Evolutionary conservation across 2,329 filamentous ascomycete genomes (phyloP).

Genomic region (Nothopassalora personata): DNA sequence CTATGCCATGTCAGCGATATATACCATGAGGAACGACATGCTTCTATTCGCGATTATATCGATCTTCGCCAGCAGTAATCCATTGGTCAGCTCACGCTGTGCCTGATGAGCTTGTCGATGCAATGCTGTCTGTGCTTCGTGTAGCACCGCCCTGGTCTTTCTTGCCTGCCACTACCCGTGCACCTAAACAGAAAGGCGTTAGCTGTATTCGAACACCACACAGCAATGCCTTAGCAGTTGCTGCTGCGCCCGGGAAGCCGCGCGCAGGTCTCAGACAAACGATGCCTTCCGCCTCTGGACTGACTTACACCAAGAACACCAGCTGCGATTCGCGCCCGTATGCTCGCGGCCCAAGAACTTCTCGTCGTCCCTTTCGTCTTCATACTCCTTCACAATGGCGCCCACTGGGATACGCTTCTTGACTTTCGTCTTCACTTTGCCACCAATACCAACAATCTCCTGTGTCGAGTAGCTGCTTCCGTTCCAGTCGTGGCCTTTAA

Average conservation of each 20-base stretch:
- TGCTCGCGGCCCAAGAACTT: conserved; percentile 67
- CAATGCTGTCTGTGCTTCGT: conserved; percentile 26
- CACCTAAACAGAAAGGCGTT: conserved; percentile 25
- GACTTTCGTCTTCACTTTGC: conserved; percentile 80
- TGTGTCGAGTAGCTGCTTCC: conserved; percentile 74
- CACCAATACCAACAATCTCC: conserved; percentile 87
- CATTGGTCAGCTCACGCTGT: not conserved
- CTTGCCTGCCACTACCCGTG: conserved; percentile 41
- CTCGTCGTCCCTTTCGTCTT: conserved; percentile 65
- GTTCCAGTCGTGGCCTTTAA: conserved; percentile 38
- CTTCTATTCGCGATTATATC: not conserved
- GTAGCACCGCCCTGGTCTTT: conserved; percentile 23
- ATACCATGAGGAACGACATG: not conserved
- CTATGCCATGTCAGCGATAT: not conserved
- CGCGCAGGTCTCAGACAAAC: no score
- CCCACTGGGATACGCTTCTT: conserved; percentile 77
- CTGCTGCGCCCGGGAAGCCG: no score
- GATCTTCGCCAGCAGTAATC: not conserved
- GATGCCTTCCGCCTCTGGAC: no score
- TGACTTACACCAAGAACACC: conserved; percentile 77
- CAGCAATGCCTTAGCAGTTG: no score
- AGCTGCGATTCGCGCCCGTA: conserved; percentile 63
- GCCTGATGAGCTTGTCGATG: conserved; percentile 18
- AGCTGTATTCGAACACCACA: no score
- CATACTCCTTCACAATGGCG: conserved; percentile 77